phyloP scores from a whole-genome alignment of 345 rosid species.

The Eucalyptus pumila region DNA sequence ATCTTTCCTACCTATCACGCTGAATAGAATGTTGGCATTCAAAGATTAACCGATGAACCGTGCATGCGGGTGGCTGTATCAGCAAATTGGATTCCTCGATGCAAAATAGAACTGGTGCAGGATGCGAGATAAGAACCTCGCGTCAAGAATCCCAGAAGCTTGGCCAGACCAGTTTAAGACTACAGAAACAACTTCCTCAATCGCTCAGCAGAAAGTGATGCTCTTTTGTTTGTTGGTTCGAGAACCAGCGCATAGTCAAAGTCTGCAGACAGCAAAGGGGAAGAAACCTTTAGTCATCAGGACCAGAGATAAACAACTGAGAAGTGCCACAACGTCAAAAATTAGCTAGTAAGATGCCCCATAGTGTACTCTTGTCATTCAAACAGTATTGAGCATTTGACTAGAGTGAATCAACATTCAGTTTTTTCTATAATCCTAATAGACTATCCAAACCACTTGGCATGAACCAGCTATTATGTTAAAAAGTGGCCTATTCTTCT shows the following conservation, averaged over 20 bases:
- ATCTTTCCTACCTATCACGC: neutral
- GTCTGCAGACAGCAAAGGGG: conserved; percentile 32
- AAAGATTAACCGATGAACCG: neutral
- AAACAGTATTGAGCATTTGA: neutral
- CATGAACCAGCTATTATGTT: neutral
- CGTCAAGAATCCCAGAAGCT: neutral
- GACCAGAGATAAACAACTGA: neutral
- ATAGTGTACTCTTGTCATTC: neutral
- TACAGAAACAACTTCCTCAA: conserved; percentile 48
- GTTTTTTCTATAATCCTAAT: neutral
- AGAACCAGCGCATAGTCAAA: conserved; percentile 74
- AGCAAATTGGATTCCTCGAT: neutral
- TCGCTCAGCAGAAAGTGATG: conserved; percentile 64
- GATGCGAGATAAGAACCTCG: neutral
- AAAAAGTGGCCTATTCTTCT: neutral
- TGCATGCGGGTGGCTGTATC: neutral
- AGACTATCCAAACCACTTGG: neutral
- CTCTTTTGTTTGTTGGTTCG: conserved; percentile 95
- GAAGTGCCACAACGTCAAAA: neutral
- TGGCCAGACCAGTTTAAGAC: neutral
- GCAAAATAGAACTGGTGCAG: neutral
- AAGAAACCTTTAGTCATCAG: neutral
- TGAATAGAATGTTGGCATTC: neutral
- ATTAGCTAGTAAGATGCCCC: neutral
- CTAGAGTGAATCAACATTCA: neutral